A percentile compares a stretch with the other conserved stretches of the same genome.
phyloP scores from a whole-genome alignment of 2,329 filamentous ascomycete genomes.

The Fusarium foetens region DNA sequence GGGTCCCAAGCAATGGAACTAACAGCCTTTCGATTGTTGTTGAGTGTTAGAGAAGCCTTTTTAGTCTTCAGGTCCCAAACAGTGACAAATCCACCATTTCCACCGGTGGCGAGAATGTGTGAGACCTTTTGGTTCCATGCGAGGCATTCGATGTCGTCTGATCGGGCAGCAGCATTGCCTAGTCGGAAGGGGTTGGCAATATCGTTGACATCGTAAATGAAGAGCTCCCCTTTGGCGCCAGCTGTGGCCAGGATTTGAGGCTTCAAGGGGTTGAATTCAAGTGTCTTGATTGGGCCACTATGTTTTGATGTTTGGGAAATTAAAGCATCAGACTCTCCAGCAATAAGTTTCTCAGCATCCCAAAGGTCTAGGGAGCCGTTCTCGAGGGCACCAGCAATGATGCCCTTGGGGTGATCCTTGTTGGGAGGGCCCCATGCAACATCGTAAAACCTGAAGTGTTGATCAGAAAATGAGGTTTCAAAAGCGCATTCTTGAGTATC shows the following conservation, averaged over 20 bases:
- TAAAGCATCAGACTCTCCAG: conserved; percentile 73
- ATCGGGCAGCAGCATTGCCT: conserved; percentile 86
- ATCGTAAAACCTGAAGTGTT: conserved; percentile 82
- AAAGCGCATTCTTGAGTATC: conserved; percentile 20
- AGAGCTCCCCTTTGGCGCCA: conserved; percentile 94
- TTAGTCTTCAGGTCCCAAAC: conserved; percentile 99
- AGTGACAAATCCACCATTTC: conserved; percentile 92
- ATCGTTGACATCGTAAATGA: conserved; percentile 94
- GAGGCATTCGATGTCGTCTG: conserved; percentile 94
- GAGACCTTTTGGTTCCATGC: conserved; percentile 99
- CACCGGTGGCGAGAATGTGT: conserved; percentile 94
- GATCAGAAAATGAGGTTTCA: conserved; percentile 27
- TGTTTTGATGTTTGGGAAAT: conserved; percentile 91
- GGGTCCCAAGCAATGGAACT: conserved; percentile 98
- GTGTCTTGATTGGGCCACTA: conserved; percentile 88
- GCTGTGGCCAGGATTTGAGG: conserved; percentile 92
- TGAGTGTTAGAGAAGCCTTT: conserved; percentile 95
- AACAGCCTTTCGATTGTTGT: conserved; percentile 93
- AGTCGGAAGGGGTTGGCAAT: conserved; percentile 87
- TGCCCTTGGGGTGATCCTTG: conserved; percentile 80
- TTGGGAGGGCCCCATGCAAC: conserved; percentile 91
- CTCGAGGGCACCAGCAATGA: conserved; percentile 95
- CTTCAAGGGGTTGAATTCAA: conserved; percentile 96
- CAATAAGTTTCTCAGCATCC: conserved; percentile 79
- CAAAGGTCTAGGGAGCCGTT: conserved; percentile 93